Conservation (phyloP, 257 asterid genomes). For the Salvia hispanica region DNA sequence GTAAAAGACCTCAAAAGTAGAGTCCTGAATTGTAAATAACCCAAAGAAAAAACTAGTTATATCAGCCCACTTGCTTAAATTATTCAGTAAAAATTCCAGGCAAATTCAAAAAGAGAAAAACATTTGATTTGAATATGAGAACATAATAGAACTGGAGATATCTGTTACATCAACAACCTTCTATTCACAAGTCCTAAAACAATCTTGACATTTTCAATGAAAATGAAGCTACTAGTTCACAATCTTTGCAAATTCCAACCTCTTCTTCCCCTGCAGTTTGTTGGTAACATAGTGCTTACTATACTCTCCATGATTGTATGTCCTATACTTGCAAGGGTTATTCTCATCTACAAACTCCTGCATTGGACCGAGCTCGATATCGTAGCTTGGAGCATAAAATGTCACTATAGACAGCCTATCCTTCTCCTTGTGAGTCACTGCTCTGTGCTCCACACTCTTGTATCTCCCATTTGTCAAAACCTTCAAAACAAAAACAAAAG, state of each 20-base stretch:
- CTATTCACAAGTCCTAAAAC: constrained; percentile 30
- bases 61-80: constrained; percentile 31
- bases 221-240: background rate
- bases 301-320: constrained; percentile 93
- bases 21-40: no score
- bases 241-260: constrained; percentile 76
- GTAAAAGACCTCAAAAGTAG: no score
- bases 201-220: constrained; percentile 8
- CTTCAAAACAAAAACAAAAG: constrained; percentile 36
- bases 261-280: constrained; percentile 91
- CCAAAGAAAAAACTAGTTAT: no score
- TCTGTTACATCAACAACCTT: constrained; percentile 32
- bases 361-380: constrained; percentile 70
- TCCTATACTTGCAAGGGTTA: constrained; percentile 68
- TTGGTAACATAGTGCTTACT: constrained; percentile 85
- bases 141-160: constrained; percentile 21
- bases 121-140: background rate
- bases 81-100: constrained; percentile 29
- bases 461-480: constrained; percentile 85
- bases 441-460: constrained; percentile 97
- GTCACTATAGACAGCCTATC: constrained; percentile 91
- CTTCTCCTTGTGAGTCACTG: constrained; percentile 74
- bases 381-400: constrained; percentile 95
- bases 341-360: constrained; percentile 55
- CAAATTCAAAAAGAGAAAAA: background rate